Evolutionary conservation across 176 grass and related monocot genomes (phyloP).

Genomic region (Coix lacrymajobi): DNA sequence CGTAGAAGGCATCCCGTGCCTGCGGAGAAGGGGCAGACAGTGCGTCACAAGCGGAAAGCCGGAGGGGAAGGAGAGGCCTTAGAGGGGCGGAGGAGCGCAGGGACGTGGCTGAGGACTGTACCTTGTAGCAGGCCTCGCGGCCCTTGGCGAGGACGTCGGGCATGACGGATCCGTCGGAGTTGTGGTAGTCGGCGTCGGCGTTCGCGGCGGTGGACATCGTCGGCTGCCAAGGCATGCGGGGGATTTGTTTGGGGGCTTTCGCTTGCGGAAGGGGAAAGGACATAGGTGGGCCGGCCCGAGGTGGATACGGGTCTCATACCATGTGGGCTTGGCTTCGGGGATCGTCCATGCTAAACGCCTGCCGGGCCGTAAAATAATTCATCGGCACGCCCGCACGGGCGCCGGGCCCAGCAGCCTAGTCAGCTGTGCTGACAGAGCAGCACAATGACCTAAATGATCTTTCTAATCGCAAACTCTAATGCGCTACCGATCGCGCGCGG

Average conservation of each 20-base stretch:
- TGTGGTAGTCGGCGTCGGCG: conserved; percentile 4
- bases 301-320: background rate
- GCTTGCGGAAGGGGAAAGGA: conserved; percentile 17
- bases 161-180: conserved; percentile 40
- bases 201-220: conserved; percentile 23
- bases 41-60: background rate
- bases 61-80: background rate
- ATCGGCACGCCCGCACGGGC: background rate
- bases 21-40: background rate
- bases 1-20: conserved; percentile 84
- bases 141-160: conserved; percentile 79
- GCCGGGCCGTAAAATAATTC: background rate
- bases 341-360: background rate
- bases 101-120: background rate
- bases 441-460: no score
- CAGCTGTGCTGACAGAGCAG: background rate
- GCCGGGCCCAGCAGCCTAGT: background rate
- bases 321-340: background rate
- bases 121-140: conserved; percentile 83
- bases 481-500: no score
- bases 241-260: conserved; percentile 30
- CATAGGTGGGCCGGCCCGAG: background rate
- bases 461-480: no score
- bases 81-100: background rate
- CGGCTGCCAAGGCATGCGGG: background rate